Evolutionary conservation across 495 filamentous ascomycete species (phyloP), one percentile per base, ranked within the genome.

Genomic region (Penicillium argentinense): DNA sequence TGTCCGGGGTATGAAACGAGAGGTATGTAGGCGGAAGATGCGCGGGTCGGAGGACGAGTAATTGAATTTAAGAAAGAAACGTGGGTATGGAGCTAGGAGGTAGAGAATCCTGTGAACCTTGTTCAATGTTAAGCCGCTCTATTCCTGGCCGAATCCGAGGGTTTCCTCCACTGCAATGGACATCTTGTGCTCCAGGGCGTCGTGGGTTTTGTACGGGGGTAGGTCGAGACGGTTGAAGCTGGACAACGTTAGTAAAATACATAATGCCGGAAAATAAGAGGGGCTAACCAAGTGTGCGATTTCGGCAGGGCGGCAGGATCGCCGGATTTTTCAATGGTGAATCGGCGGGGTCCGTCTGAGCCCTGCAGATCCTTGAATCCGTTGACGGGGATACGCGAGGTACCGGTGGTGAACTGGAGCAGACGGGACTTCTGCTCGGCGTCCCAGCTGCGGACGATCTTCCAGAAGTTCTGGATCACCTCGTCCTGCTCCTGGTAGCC

Each of bases 301-400:
- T 99, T 99, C 25, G 93, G 93, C 56, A 99, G 71, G 50, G 96
- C 95, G 21, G 65, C 77, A 41, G 88, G 76, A 60, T 97, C 92
- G 18, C 93, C 93, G 27, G 90, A 88, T 71, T 97, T 97, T 68
- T 99, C 93, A 62, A 99, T 97, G 5, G 93, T 99, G 61, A 99
- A 99, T 27, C 93, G 74, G 65, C 95, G 76, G 9, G 93, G 93
- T 11, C 93, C 93, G 66, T 99, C 93, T 44, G 90, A 96, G 24
- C 93, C 93, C 71, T 99, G 93, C 48, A 99, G 77, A 73, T 99
- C 93, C 76, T 99, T 99, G 80, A 99, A 99, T 16, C 93, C 93
- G 69, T 99, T 99, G 71, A 99, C 93, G 9, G 93, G 93, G 53
- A 99, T 99, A 67, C 93, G 87, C 21, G 89, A 95, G 19, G 93